phyloP scores from a whole-genome alignment of 2,329 filamentous ascomycete genomes.

The Ascosphaera apis region DNA sequence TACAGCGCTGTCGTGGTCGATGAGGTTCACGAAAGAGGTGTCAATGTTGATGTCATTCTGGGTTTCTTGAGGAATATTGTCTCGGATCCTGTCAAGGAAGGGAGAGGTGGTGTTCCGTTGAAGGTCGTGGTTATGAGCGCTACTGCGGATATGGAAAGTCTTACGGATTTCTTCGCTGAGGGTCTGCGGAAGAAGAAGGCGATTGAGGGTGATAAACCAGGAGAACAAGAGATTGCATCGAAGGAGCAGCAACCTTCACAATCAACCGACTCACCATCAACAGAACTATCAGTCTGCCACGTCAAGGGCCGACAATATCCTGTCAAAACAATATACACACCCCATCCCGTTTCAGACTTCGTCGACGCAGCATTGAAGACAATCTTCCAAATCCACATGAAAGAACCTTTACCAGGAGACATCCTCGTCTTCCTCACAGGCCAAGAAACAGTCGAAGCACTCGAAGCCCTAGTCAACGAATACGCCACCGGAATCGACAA shows the following conservation, averaged over 20 bases:
- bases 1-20: constrained; percentile 88
- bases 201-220: not conserved
- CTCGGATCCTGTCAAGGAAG: constrained; percentile 26
- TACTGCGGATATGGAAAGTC: constrained; percentile 65
- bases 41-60: constrained; percentile 78
- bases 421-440: constrained; percentile 94
- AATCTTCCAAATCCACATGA: constrained; percentile 67
- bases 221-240: not conserved
- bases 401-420: constrained; percentile 81
- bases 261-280: constrained; percentile 3
- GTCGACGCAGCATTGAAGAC: constrained; percentile 59
- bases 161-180: constrained; percentile 48
- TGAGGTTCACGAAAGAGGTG: constrained; percentile 86
- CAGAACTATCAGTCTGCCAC: constrained; percentile 32
- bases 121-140: constrained; percentile 96
- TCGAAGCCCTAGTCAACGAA: constrained; percentile 78
- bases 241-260: not conserved
- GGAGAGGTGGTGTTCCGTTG: constrained; percentile 47
- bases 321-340: constrained; percentile 54
- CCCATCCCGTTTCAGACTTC: constrained; percentile 54
- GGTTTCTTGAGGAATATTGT: constrained; percentile 72
- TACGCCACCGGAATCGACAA: constrained; percentile 90
- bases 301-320: constrained; percentile 77
- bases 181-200: constrained; percentile 8
- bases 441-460: constrained; percentile 92